phyloP scores from a whole-genome alignment of 2,329 filamentous ascomycete species.

The Sporothrix protearum region DNA sequence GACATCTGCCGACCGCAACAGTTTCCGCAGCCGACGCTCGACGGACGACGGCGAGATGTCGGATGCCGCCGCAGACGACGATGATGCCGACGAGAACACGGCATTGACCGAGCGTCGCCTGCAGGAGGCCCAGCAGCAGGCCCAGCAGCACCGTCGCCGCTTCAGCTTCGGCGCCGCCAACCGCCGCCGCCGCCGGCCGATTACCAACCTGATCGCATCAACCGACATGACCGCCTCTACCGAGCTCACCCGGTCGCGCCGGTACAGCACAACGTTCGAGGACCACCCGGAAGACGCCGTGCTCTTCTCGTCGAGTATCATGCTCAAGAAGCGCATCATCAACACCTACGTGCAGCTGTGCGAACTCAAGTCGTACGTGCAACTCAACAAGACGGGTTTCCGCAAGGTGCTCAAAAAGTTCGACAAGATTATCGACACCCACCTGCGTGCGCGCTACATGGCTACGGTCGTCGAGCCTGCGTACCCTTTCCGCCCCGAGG shows the following conservation, averaged over 20 bases:
- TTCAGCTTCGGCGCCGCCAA: constrained; percentile 33
- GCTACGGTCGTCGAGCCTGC: constrained; percentile 68
- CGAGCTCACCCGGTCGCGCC: constrained; percentile 56
- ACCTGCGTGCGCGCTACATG: constrained; percentile 75
- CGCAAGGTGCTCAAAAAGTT: constrained; percentile 97
- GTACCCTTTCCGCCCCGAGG: constrained; percentile 74
- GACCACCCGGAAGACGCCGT: constrained; percentile 75
- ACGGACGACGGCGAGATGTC: constrained; percentile 59
- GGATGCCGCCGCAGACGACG: constrained; percentile 40
- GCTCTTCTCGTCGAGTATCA: constrained; percentile 65
- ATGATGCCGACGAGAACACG: constrained; percentile 55
- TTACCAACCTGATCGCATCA: constrained; percentile 38
- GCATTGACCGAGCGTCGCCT: constrained; percentile 43
- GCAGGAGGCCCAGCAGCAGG: constrained; percentile 20
- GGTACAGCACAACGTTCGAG: constrained; percentile 66
- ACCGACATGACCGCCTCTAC: constrained; percentile 60
- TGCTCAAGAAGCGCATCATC: constrained; percentile 87
- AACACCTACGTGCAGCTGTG: constrained; percentile 87
- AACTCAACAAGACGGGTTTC: constrained; percentile 95
- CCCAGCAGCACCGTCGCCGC: constrained; percentile 37
- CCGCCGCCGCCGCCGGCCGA: constrained; percentile 9
- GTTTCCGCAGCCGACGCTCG: constrained; percentile 44
- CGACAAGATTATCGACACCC: constrained; percentile 88
- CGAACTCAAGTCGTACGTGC: constrained; percentile 91
- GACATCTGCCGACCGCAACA: constrained; percentile 30